Percentiles rank a stretch among this genome's conserved stretches.
These are phyloP conservation scores for Talaromyces sp. DNA, from an alignment of 2,329 filamentous ascomycete species.

Conservation along the genomic window DNA sequence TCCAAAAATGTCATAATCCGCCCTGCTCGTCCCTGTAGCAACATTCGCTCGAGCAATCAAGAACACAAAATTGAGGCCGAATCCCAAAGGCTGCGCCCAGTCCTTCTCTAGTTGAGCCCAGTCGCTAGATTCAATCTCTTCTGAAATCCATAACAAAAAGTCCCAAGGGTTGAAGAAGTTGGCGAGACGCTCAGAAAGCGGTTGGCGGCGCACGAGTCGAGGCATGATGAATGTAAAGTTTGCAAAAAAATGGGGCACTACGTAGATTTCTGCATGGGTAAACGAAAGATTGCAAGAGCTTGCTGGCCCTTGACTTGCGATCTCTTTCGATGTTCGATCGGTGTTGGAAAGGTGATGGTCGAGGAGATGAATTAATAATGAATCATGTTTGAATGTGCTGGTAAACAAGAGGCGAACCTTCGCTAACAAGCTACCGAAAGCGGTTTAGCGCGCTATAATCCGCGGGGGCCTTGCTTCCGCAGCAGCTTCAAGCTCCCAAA, in stretches of 20 bases:
- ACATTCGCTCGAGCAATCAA: slow-evolving; percentile 76
- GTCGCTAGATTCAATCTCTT: slow-evolving; percentile 86
- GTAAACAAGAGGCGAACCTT: slow-evolving; percentile 16
- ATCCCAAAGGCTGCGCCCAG: slow-evolving; percentile 71
- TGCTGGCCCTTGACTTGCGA: slow-evolving; percentile 8
- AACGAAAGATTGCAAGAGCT: slow-evolving; percentile 12
- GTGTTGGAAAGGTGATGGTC: background rate
- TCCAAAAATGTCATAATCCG: slow-evolving; percentile 78
- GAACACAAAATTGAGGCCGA: slow-evolving; percentile 74
- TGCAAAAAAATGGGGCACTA: background rate
- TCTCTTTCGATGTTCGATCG: background rate
- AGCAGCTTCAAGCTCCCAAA: slow-evolving; percentile 7
- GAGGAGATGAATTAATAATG: background rate
- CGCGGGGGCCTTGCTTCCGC: slow-evolving; percentile 10
- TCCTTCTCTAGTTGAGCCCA: slow-evolving; percentile 75
- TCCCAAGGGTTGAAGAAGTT: slow-evolving; percentile 82
- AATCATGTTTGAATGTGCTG: background rate
- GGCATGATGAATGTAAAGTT: slow-evolving; percentile 58
- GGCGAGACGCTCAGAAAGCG: slow-evolving; percentile 76
- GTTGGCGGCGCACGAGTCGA: slow-evolving; percentile 74
- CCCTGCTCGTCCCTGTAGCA: slow-evolving; percentile 51
- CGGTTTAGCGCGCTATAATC: slow-evolving; percentile 5
- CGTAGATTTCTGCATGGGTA: slow-evolving; percentile 1
- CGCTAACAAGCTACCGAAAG: slow-evolving; percentile 11
- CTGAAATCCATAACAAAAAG: slow-evolving; percentile 83